Evolutionary conservation across 1,139 yeast genomes (phyloP).

Genomic region (Scheffersomyces insectosa): DNA sequence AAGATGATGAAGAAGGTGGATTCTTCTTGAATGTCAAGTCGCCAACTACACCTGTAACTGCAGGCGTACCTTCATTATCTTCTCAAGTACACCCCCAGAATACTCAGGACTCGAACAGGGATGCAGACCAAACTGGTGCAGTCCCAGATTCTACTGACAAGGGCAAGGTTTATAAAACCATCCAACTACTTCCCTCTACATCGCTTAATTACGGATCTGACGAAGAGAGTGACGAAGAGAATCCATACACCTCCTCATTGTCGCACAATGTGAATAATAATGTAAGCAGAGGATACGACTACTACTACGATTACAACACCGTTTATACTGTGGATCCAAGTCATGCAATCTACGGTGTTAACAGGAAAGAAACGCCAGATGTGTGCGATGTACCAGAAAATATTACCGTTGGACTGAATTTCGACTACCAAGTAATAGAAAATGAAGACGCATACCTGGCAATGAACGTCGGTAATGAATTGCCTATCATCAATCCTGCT

Average conservation of each 20-base stretch:
- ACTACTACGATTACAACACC: slow-evolving; percentile 84
- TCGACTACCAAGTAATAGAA: slow-evolving; percentile 38
- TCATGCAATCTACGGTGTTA: slow-evolving; percentile 40
- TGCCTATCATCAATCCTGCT: slow-evolving; percentile 27
- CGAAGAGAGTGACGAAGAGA: slow-evolving; percentile 59
- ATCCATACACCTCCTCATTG: slow-evolving; percentile 58
- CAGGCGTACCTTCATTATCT: slow-evolving; percentile 17
- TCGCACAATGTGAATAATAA: slow-evolving; percentile 75
- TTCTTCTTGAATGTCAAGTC: slow-evolving; percentile 61
- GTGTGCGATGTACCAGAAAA: slow-evolving; percentile 50
- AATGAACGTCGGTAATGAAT: slow-evolving; percentile 3
- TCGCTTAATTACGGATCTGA: slow-evolving; percentile 78
- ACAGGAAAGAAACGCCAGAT: slow-evolving; percentile 29
- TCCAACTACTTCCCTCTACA: slow-evolving; percentile 79
- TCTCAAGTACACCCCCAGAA: not conserved
- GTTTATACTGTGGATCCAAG: slow-evolving; percentile 67
- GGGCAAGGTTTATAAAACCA: slow-evolving; percentile 47
- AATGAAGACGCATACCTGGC: slow-evolving; percentile 16
- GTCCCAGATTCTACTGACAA: slow-evolving; percentile 23
- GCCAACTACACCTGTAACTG: slow-evolving; percentile 28
- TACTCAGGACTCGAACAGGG: slow-evolving; percentile 4
- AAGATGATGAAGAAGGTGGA: slow-evolving; percentile 68
- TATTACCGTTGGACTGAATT: slow-evolving; percentile 42
- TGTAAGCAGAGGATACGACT: slow-evolving; percentile 69
- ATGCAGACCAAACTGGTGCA: slow-evolving; percentile 20